Percentiles rank a stretch among this genome's conserved stretches.
Evolutionary conservation across 2,329 filamentous ascomycete genomes (phyloP).

Genomic region (Huntiella omanensis): DNA sequence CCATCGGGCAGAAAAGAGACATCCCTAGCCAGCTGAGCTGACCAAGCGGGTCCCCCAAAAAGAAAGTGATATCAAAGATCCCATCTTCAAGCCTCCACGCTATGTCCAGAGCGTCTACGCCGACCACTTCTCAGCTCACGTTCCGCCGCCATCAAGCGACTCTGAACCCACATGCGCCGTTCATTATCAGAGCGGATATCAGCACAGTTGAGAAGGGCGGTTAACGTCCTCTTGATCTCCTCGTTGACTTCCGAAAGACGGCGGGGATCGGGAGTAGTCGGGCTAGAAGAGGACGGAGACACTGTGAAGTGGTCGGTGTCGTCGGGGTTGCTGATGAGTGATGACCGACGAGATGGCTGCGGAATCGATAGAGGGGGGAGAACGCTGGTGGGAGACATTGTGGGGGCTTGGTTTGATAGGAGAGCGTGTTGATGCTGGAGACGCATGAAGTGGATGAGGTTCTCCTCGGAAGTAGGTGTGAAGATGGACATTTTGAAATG

Average conservation of each 20-base stretch:
- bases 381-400: conserved; percentile 2
- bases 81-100: conserved; percentile 1
- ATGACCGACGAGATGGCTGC: neutral
- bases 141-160: conserved; percentile 40
- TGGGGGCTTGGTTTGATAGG: neutral
- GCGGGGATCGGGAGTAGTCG: conserved; percentile 25
- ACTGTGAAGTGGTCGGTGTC: neutral
- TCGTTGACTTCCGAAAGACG: conserved; percentile 38
- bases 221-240: conserved; percentile 41
- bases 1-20: no score
- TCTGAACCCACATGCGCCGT: conserved; percentile 40
- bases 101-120: conserved; percentile 25
- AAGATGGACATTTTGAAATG: neutral
- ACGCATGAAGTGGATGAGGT: neutral
- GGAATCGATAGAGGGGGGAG: neutral
- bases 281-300: neutral
- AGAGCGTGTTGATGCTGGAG: neutral
- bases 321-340: neutral
- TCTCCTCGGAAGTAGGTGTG: neutral
- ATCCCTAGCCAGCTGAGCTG: no score
- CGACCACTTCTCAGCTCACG: conserved; percentile 36
- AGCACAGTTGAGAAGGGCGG: conserved; percentile 42
- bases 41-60: neutral
- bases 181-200: conserved; percentile 30
- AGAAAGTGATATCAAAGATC: neutral